Conservation (phyloP, 1,284 basidiomycete species). For the Sanguinoderma infundibulare region DNA sequence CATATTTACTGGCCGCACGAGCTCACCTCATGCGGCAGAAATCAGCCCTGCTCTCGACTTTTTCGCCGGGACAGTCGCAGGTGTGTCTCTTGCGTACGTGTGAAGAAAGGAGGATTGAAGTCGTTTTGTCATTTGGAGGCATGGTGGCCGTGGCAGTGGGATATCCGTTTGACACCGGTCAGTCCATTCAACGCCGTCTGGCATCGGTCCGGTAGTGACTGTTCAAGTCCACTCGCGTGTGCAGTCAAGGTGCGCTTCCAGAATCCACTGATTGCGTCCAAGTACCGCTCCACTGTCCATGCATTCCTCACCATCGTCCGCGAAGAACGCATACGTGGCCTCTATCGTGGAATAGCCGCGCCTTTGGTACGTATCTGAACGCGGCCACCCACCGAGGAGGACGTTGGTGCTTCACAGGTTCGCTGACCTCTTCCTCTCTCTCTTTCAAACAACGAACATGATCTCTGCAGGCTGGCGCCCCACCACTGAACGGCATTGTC, state of each 20-base stretch:
- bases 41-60: constrained; percentile 66
- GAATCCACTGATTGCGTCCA: constrained; percentile 55
- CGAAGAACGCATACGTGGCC: constrained; percentile 67
- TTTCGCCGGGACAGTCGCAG: constrained; percentile 74
- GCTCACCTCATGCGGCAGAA: constrained; percentile 24
- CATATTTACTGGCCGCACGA: neutral
- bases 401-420: neutral
- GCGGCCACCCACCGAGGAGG: neutral
- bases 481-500: constrained; percentile 75
- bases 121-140: constrained; percentile 43
- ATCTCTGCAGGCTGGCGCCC: constrained; percentile 58
- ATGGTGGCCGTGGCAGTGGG: constrained; percentile 67
- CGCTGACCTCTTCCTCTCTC: neutral
- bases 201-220: neutral
- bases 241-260: constrained; percentile 80
- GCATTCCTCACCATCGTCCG: constrained; percentile 67
- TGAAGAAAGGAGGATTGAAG: neutral
- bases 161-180: constrained; percentile 78
- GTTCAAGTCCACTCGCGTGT: neutral
- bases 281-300: constrained; percentile 63
- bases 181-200: constrained; percentile 18
- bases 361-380: constrained; percentile 57
- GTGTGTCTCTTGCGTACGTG: constrained; percentile 29
- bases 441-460: neutral
- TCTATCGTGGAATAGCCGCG: constrained; percentile 76